Base-by-base conservation (phyloP, 2,329 filamentous ascomycete genomes). In the Phialocephala sp. region DNA sequence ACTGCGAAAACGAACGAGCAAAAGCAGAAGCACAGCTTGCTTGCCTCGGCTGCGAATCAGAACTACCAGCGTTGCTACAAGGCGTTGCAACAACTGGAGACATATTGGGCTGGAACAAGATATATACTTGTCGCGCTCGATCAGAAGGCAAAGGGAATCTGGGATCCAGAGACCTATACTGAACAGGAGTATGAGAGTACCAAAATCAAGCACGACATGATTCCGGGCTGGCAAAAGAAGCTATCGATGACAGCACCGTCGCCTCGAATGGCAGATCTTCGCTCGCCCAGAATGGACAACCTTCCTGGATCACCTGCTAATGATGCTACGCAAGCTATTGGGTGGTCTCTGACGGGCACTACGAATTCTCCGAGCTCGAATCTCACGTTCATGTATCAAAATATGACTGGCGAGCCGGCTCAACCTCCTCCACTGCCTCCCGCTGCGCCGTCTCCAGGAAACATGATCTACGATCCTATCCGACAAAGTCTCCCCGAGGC, bases 61-160 rank as follows among this genome's bases (percentile, higher is more conserved):
- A 94, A 96, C 72, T 97, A 97, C 71, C 91, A 94, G 74, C 84
- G 89, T 9, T 97, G 93, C 75, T 94, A 95, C 76, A 92, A 93
- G 74, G 92, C 92, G 0, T 78, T 97, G 12, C 88, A 94, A 71
- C 89, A 92, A 55, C 81, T 96, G n/a, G 88, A 95, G 71, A 84
- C 85, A 0, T 95, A 95, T 74, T 97, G 93, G 93, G 91, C 91
- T 41, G 93, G 93, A 8, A 90, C 92, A 32, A 90, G 91, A 64
- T 97, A 97, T 75, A 96, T 97, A 45, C 80, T 97, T 43, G 94
- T 91, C 0, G 92, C 93, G 0, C 80, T 97, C 12, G 92, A 96
- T 72, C 93, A 96, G 72, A 95, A 95, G 76, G 89, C 92, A 15
- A 93, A 94, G 76, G 93, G 93, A 0, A 92, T 94, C 43, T 91